Evolutionary conservation across 73 alveolate genomes (phyloP), one percentile per base, ranked within the genome.

Genomic region (Stentor roeselii): DNA sequence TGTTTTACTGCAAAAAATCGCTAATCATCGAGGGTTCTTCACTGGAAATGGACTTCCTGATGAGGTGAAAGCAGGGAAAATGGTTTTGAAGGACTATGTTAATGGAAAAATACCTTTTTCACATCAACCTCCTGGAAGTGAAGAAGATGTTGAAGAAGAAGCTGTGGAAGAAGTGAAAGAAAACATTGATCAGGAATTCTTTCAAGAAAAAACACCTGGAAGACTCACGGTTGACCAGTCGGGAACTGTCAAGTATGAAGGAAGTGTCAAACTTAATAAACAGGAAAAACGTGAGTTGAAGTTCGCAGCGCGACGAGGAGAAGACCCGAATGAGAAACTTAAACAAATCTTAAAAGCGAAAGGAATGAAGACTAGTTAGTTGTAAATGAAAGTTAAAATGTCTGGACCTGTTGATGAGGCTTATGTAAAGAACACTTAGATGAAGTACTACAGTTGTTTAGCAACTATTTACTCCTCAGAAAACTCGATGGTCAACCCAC

Each of bases 11-110:
- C 93, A 93, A 85, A 86, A 93, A 37, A 94, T 89, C 40, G 96
- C 98, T 6, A 84, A 86, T 58, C 91, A 93, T 82, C 90, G 96
- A 88, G 99, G 99, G 60, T 95, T 86, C 78, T 88, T 86, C 31
- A 96, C 99, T 3, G 99, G 99, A 15, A 93, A 97, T 50, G 98
- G 97, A 32, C 88, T 95, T n/a, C 99, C 99, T 3, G 98, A 97
- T 87, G 99, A 96, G 89, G 96, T 96, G 0, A 89, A 93, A 88
- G 95, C 99, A 14, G 97, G 98, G 14, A 96, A 94, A 92, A 82
- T 97, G 75, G 95, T 97, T 59, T 90, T 97, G 42, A 97, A 92
- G 83, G 99, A 97, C 85, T 95, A 93, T 84, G 96, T 92, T 74
- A 91, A 92, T 88, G 99, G 99, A 11, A 96, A 91, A 76, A 87